Evolutionary conservation across 352 stramenopile genomes (phyloP), one percentile per base, ranked within the genome.

Genomic region (Globisporangium barbulae): DNA sequence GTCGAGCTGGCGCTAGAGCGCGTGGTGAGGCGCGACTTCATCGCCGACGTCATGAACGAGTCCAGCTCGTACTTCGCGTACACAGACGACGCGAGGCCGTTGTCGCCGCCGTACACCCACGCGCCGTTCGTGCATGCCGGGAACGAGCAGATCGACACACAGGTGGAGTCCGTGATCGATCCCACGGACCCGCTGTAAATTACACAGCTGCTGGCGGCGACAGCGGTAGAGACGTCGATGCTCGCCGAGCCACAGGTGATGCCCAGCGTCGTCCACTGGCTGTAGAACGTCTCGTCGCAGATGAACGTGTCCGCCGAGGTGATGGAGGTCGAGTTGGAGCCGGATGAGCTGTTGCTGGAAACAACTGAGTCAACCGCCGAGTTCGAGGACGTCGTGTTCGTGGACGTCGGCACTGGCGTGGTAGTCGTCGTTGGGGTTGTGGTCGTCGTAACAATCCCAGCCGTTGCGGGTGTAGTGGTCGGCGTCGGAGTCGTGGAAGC

Each of bases 231-330:
- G 9, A 91, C 78, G 48, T 93, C 67, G 48, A 94, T 65, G 21
- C 67, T 67, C 0, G 61, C 48, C 9, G 71, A 70, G 22, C 73
- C 76, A 59, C 86, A 94, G 30, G 64, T 91, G 54, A 94, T 71
- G 2, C 81, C 80, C 17, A 89, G 69, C 19, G 71, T 87, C 58
- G 85, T 60, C 86, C 86, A 94, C 65, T 82, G 62, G 42, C 72
- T 83, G 78, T 94, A 94, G 61, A 94, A 94, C 2, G 73, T 82
- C 56, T 77, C 84, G 65, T 94, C 86, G 41, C 86, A 94, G 13
- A 67, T 76, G 52, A 94, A 74, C 10, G 68, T 73, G 58, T 84
- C 76, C 19, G 65, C 71, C 1, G 68, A 45, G 9, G 67, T 70
- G 28, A 71, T 22, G 12, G 30, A 17, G 12, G 67, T 64, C 53